Conservation (phyloP, 2,329 filamentous ascomycete species). For the Aspergillus cejpii region DNA sequence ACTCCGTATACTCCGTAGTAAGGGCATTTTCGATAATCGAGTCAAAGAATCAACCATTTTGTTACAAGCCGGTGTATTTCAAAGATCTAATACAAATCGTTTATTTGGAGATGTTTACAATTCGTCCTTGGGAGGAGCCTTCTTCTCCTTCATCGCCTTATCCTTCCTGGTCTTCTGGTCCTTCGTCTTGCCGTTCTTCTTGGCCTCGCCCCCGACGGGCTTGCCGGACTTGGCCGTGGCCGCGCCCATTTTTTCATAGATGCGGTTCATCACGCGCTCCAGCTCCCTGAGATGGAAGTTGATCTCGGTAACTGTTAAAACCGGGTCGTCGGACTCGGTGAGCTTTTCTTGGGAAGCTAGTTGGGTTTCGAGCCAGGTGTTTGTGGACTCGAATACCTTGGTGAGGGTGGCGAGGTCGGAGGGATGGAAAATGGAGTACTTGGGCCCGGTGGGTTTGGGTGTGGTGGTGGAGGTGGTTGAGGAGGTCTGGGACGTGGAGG, state of each 20-base stretch:
- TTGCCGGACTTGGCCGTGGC: slow-evolving; percentile 21
- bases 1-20: no score
- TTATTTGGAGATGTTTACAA: slow-evolving; percentile 19
- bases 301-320: slow-evolving; percentile 66
- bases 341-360: slow-evolving; percentile 65
- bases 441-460: slow-evolving; percentile 42
- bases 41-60: background rate
- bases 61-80: background rate
- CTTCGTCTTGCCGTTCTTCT: slow-evolving; percentile 23
- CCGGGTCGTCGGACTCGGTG: slow-evolving; percentile 63
- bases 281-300: slow-evolving; percentile 63
- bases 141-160: slow-evolving; percentile 17
- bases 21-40: no score
- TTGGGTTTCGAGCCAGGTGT: slow-evolving; percentile 69
- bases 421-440: slow-evolving; percentile 62
- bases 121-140: slow-evolving; percentile 30
- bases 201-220: slow-evolving; percentile 16
- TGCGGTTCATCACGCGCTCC: slow-evolving; percentile 43
- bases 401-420: slow-evolving; percentile 64
- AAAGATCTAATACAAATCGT: slow-evolving; percentile 3
- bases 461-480: slow-evolving; percentile 26
- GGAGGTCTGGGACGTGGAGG: slow-evolving; percentile 33
- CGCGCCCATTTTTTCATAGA: slow-evolving; percentile 44
- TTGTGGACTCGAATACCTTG: slow-evolving; percentile 55
- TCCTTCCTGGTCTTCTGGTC: slow-evolving; percentile 14